Percentiles rank a stretch among this genome's conserved stretches.
These are phyloP conservation scores for Effrenium voratum DNA, from an alignment of 73 alveolate species.

Conservation along the genomic window DNA sequence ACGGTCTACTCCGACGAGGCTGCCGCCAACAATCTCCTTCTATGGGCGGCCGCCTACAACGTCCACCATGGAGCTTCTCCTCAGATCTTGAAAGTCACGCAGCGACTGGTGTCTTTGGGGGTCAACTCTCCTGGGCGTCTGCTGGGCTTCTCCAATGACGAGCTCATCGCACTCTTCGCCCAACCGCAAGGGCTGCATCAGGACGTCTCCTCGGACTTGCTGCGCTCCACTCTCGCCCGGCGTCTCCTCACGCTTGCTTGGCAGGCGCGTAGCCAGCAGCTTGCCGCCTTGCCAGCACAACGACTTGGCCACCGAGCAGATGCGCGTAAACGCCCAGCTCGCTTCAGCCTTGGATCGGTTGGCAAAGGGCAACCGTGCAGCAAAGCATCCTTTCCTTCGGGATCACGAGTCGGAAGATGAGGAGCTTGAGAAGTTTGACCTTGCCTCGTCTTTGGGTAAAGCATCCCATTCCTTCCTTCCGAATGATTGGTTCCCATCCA, in stretches of 20 bases:
- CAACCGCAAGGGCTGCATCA: background rate
- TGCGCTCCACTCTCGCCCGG: conserved; percentile 8
- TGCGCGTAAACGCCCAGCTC: background rate
- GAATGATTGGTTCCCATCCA: conserved; percentile 23
- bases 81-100: background rate
- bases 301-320: background rate
- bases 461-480: conserved; percentile 19
- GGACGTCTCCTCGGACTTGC: background rate
- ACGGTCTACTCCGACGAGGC: background rate
- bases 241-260: conserved; percentile 20
- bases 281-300: background rate
- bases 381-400: background rate
- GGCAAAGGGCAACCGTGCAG: background rate
- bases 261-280: background rate
- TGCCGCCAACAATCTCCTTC: background rate
- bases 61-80: conserved; percentile 11
- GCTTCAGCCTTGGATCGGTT: conserved; percentile 1
- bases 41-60: background rate
- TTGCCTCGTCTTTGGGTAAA: background rate
- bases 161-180: background rate
- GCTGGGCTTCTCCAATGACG: conserved; percentile 19
- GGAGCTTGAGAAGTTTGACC: conserved; percentile 3
- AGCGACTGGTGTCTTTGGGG: conserved; percentile 30
- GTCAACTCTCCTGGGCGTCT: conserved; percentile 43
- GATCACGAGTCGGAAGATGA: conserved; percentile 26